phyloP scores from a whole-genome alignment of 768 basidiomycete genomes.

The Mrakia gelida region DNA sequence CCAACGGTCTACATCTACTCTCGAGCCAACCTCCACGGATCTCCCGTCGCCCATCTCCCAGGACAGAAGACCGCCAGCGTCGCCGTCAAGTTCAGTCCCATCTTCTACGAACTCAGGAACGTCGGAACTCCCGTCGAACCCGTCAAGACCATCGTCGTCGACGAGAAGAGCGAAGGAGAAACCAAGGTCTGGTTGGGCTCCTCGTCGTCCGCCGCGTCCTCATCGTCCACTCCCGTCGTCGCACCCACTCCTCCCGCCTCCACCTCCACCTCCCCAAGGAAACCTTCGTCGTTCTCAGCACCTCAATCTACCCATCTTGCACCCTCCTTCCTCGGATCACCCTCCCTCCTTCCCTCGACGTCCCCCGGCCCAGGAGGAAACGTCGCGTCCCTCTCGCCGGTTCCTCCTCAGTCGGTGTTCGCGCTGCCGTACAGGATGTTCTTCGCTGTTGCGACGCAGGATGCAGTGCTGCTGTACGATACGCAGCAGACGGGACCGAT shows the following conservation, averaged over 20 bases:
- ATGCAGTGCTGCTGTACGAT: conserved; percentile 89
- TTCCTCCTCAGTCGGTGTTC: conserved; percentile 56
- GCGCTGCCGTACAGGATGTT: conserved; percentile 88
- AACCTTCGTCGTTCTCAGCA: neutral
- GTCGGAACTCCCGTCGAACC: conserved; percentile 46
- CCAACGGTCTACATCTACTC: conserved; percentile 87
- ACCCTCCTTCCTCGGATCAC: neutral
- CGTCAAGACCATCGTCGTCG: conserved; percentile 59
- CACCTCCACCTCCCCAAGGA: conserved; percentile 6
- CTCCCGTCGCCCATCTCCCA: conserved; percentile 89
- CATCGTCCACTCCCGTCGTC: conserved; percentile 41
- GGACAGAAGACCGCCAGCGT: conserved; percentile 95
- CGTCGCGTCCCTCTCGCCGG: neutral
- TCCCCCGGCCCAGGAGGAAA: neutral
- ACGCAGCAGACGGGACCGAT: conserved; percentile 92
- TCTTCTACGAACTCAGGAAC: conserved; percentile 79
- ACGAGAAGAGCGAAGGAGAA: conserved; percentile 60
- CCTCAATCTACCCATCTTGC: conserved; percentile 1
- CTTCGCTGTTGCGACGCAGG: conserved; percentile 94
- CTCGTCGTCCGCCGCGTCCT: neutral
- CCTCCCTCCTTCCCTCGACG: neutral
- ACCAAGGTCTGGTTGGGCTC: conserved; percentile 53
- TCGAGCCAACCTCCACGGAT: conserved; percentile 84
- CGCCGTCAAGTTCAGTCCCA: conserved; percentile 87
- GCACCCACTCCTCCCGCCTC: conserved; percentile 35